Percentiles rank a stretch among this genome's conserved stretches.
These are phyloP conservation scores for Quercus gilva DNA, from an alignment of 306 rosid species.

Conservation along the genomic window DNA sequence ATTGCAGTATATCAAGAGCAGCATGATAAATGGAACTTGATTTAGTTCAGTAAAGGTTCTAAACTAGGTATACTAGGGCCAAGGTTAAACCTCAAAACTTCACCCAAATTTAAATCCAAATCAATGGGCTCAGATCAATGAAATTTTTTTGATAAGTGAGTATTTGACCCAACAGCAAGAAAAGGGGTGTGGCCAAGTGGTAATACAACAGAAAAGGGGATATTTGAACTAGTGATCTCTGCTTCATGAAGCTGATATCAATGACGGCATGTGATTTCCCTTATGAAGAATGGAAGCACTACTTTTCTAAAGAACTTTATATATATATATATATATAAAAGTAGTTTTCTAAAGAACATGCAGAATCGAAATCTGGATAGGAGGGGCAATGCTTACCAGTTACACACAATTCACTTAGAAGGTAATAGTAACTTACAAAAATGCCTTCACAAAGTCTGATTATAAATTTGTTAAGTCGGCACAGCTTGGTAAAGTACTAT, in stretches of 20 bases:
- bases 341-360: neutral
- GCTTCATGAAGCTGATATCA: too few relatives aligned
- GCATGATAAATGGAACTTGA: neutral
- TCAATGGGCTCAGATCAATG: neutral
- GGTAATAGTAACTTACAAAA: neutral
- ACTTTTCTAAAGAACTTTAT: neutral
- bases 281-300: neutral
- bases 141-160: neutral
- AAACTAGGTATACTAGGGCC: neutral
- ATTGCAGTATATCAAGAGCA: neutral
- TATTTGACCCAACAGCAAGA: too few relatives aligned
- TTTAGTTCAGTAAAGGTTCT: neutral
- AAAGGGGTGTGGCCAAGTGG: too few relatives aligned
- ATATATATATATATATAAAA: too few relatives aligned
- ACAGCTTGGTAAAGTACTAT: neutral
- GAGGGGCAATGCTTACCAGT: neutral
- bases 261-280: neutral
- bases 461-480: neutral
- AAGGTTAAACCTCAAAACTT: neutral
- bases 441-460: neutral
- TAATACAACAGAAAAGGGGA: too few relatives aligned
- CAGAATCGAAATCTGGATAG: neutral
- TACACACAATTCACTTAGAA: neutral
- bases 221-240: too few relatives aligned
- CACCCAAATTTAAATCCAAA: neutral